phyloP scores from a whole-genome alignment of 345 rosid genomes.

The Turritis glabra region DNA sequence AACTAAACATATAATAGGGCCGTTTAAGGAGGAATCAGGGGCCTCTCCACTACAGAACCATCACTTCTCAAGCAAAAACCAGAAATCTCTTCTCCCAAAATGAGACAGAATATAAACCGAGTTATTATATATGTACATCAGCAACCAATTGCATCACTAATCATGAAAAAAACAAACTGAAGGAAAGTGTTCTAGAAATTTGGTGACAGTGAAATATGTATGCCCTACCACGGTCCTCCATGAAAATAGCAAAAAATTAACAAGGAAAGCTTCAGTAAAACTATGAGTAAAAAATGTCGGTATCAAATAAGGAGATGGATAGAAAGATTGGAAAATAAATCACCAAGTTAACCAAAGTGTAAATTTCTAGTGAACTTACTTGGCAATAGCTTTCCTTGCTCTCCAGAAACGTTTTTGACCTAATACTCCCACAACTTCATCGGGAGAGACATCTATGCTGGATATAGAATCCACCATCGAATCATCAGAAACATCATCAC shows the following conservation, averaged over 20 bases:
- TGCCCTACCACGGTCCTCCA: background rate
- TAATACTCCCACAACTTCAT: slow-evolving; percentile 81
- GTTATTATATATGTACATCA: slow-evolving; percentile 9
- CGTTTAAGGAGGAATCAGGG: slow-evolving; percentile 42
- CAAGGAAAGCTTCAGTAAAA: slow-evolving; percentile 12
- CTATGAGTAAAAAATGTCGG: background rate
- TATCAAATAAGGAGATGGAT: slow-evolving; percentile 13
- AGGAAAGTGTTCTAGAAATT: background rate
- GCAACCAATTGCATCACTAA: slow-evolving; percentile 1
- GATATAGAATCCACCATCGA: slow-evolving; percentile 71
- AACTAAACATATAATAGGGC: slow-evolving; percentile 37
- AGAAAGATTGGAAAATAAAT: background rate
- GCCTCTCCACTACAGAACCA: slow-evolving; percentile 36
- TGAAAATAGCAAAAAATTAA: background rate
- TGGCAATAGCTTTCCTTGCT: slow-evolving; percentile 83
- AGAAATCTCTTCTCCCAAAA: slow-evolving; percentile 29
- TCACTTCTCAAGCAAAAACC: slow-evolving; percentile 34
- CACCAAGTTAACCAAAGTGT: background rate
- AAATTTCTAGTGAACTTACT: slow-evolving; percentile 54
- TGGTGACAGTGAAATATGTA: background rate
- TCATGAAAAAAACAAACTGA: background rate
- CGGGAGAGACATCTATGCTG: slow-evolving; percentile 64
- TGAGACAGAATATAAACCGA: slow-evolving; percentile 31
- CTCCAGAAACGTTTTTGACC: slow-evolving; percentile 95
- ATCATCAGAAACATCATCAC: slow-evolving; percentile 54